Evolutionary conservation across 2,329 filamentous ascomycete genomes (phyloP), one percentile per base, ranked within the genome.

Genomic region (Penicillium sp.): DNA sequence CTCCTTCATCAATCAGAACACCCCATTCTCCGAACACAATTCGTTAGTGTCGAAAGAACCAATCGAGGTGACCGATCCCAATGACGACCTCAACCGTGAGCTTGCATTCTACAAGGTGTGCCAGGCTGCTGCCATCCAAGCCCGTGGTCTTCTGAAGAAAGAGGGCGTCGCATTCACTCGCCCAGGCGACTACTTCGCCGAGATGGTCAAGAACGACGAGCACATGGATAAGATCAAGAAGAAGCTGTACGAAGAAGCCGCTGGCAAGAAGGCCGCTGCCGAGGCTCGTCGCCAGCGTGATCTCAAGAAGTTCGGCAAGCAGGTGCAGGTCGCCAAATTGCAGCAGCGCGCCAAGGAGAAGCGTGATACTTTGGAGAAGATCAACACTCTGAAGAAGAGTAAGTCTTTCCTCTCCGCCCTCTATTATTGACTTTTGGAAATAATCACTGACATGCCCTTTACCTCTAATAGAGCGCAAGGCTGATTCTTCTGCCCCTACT

Each of bases 261-360:
- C 91, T 9, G 78, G 83, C 52, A 95, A 95, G 79, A 95, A 95
- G 76, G 91, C 93, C 1, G 81, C 89, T 27, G 84, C 87, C 25
- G 93, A 98, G 71, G 93, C 93, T 5, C 82, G 90, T 67, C 90
- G 90, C 73, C 85, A 91, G 75, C 80, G 93, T 55, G 93, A 98
- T 69, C 77, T 97, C 63, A 97, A 96, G 83, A 98, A 97, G 75
- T 98, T 97, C 67, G 93, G 93, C 68, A 98, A 98, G 76, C 88
- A 95, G 70, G 93, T 97, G 45, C 93, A 98, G 76, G 82, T 95
- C 51, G 90, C 90, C 50, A 96, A 95, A 77, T 74, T 95, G 69
- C 91, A 97, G 73, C 91, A 98, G 79, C 79, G 93, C 42, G 83
- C 88, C 43, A 95, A 94, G 79, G 85, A 84, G 65, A 96, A 96